phyloP scores from a whole-genome alignment of 2,329 filamentous ascomycete genomes.

The Pseudogymnoascus sp. region DNA sequence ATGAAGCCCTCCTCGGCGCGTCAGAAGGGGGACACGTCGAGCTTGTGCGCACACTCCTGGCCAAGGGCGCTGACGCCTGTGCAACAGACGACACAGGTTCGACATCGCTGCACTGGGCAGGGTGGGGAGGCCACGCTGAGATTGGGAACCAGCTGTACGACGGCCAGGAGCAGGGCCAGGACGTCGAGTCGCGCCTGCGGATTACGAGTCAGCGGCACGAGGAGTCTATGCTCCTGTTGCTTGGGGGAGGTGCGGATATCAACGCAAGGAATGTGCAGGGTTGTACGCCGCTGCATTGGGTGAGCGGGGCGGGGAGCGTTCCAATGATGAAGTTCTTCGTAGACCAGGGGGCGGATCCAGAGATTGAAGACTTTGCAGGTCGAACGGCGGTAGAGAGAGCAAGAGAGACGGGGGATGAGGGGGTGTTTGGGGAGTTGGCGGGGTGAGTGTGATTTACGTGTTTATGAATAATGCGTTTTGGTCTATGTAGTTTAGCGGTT shows the following conservation, averaged over 20 bases:
- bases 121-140: not conserved
- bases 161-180: not conserved
- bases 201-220: not conserved
- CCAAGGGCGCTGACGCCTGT: not conserved
- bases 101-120: not conserved
- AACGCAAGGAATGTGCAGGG: not conserved
- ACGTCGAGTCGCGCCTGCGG: not conserved
- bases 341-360: not conserved
- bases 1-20: not conserved
- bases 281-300: not conserved
- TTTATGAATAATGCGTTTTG: not conserved
- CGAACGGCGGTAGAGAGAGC: not conserved
- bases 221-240: not conserved
- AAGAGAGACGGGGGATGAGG: not conserved
- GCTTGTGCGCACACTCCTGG: not conserved
- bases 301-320: not conserved
- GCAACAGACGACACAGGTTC: not conserved
- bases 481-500: not conserved
- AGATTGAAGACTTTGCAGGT: not conserved
- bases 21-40: not conserved
- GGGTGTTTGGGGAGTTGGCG: not conserved
- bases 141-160: not conserved
- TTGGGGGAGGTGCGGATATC: not conserved
- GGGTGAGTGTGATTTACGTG: not conserved
- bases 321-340: conserved; percentile 2